Base-by-base conservation (phyloP, 2,329 filamentous ascomycete genomes). In the Colletotrichum cereale region DNA sequence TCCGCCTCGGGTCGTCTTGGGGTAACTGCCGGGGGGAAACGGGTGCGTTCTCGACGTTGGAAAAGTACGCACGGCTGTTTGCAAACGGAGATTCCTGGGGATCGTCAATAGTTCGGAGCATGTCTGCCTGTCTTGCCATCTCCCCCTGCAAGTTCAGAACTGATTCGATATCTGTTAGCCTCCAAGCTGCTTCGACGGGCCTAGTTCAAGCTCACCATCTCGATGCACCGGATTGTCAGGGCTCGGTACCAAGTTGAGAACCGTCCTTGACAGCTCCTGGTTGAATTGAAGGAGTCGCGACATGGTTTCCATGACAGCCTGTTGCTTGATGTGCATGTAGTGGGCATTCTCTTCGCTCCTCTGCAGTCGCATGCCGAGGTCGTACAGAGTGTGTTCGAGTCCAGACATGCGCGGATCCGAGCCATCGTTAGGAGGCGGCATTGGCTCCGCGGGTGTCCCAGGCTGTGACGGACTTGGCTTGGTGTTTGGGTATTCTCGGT, bases 11-110 rank as follows among this genome's bases (percentile, higher is more conserved):
- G 71, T 97, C 96, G 77, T 97, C 95, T 77, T 95, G 93, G 12
- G 95, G 90, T 74, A 95, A 84, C 82, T 97, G 95, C 73, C 95
- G 91, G 26, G 96, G 96, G 50, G 96, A 98, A 48, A 97, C 88
- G 14, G 95, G 95, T 1, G 92, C 89, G 72, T 93, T 91, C 73
- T 95, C 93, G 31, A 93, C 83, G 75, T 86, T 88, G 53, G 88
- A 84, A 75, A 93, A 91, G 80, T 91, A 93, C 58, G 89, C 87
- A 73, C 90, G 90, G 72, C 91, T 89, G 73, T 87, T 89, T 40
- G 88, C 88, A 77, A 91, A 87, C 58, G 89, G 84, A 72, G 86
- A 86, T 70, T 97, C 95, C 70, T 91, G 90, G 44, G 90, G 87
- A 75, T 92, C 90, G 55, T 91, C 89, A 44, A 89, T 80, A 21